Conservation (phyloP, 1,139 yeast species). For the Scheffersomyces titani region DNA sequence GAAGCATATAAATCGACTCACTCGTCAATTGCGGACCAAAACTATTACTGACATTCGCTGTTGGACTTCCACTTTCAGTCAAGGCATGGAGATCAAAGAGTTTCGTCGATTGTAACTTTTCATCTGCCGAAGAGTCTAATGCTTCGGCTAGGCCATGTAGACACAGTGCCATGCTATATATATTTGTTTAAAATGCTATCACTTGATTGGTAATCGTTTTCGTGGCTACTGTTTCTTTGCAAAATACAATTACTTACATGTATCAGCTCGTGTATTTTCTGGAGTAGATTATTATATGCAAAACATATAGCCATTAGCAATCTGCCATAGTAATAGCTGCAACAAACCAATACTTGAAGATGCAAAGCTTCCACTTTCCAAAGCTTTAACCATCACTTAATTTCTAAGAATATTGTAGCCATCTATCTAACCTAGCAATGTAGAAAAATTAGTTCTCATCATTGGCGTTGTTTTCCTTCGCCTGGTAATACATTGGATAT, state of each 20-base stretch:
- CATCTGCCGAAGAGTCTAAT: background rate
- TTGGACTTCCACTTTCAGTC: background rate
- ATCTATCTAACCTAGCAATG: background rate
- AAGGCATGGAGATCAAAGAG: background rate
- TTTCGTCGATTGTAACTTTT: background rate
- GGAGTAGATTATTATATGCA: background rate
- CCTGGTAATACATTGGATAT: slow-evolving; percentile 9
- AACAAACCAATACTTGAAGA: background rate
- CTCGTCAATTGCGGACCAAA: background rate
- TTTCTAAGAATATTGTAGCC: background rate
- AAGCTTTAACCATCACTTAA: background rate
- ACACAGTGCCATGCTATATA: background rate
- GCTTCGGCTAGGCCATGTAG: background rate
- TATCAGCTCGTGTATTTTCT: background rate
- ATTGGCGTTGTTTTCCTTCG: slow-evolving; percentile 1
- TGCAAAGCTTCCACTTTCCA: background rate
- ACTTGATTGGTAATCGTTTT: background rate
- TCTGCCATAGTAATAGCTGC: background rate
- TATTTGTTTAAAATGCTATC: too few relatives aligned
- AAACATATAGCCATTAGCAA: background rate
- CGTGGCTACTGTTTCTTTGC: background rate
- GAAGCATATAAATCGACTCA: slow-evolving; percentile 8
- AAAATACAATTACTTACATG: background rate
- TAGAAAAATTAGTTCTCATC: background rate
- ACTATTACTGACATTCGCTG: background rate